Evolutionary conservation across 768 basidiomycete genomes (phyloP), one percentile per base, ranked within the genome.

Genomic region (Trametes cingulata): DNA sequence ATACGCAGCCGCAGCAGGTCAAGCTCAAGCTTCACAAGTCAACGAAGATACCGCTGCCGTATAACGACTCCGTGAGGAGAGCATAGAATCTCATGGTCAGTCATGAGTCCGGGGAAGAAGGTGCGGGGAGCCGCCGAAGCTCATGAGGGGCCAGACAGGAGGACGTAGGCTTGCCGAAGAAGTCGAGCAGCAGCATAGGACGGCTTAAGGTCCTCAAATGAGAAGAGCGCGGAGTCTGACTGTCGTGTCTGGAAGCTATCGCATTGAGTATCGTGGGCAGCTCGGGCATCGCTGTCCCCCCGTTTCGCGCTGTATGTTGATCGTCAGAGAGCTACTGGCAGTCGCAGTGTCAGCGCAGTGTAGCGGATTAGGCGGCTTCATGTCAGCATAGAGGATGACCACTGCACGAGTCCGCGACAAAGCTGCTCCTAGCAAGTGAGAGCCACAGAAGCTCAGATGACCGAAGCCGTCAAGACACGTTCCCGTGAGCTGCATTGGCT

Each of bases 31-130:
- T 46, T 56, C 54, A 47, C 15, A 0, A 2, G 1, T 20, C 8
- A n/a, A n/a, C 12, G n/a, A 36, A 0, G 35, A 7, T 15, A 20
- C 13, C 1, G 8, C 15, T 27, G 36, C 27, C 33, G 43, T 47
- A 55, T 46, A 43, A 55, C 53, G 33, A 3, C 9, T 15, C 20
- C 3, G 35, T 12, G 19, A 39, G 14, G 22, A 35, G 33, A 29
- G 45, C 25, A 56, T 10, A 5, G 8, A 9, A 37, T 7, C 19
- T 37, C 43, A 20, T 22, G 25, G 35, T 24, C 24, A 15, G 54
- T 56, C 54, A 56, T 47, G 54, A 47, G 54, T 56, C 19, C 45
- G 20, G 8, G 39, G 33, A 52, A 29, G 14, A 20, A 33, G 22
- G 33, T 37, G 19, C 54, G 54, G 45, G 20, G 17, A 27, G 54